Conservation (phyloP, 768 basidiomycete genomes). For the Ephemerocybe angulata region DNA sequence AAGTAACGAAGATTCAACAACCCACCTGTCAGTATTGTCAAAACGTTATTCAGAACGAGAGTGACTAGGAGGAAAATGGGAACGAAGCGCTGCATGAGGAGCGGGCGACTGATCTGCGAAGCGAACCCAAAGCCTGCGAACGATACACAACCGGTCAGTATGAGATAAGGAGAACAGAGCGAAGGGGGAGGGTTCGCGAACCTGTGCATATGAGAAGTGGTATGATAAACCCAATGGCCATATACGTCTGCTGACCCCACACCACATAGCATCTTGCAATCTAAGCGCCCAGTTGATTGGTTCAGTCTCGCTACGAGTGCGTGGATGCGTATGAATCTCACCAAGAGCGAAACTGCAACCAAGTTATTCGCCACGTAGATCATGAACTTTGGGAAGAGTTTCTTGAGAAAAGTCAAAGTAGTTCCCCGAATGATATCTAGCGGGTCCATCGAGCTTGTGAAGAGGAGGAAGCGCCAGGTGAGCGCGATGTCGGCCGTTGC, state of each 20-base stretch:
- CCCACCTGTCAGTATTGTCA: conserved; percentile 5
- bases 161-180: background rate
- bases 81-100: background rate
- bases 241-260: conserved; percentile 16
- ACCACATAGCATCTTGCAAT: conserved; percentile 14
- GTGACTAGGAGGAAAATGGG: background rate
- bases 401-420: conserved; percentile 4
- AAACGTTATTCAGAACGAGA: background rate
- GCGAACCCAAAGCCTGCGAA: conserved; percentile 1
- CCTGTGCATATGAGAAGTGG: background rate
- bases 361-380: conserved; percentile 8
- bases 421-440: background rate
- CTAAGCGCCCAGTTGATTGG: background rate
- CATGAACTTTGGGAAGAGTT: conserved; percentile 2
- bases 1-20: no score
- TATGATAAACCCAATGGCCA: conserved; percentile 2
- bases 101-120: background rate
- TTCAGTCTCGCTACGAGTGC: background rate
- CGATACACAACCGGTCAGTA: background rate
- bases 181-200: background rate
- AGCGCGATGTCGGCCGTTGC: conserved; percentile 15
- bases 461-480: conserved; percentile 5
- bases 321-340: background rate
- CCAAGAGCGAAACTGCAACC: conserved; percentile 9
- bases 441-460: no score